Base-by-base conservation (phyloP, 441 rosid species). In the Erodium chrysanthum region DNA sequence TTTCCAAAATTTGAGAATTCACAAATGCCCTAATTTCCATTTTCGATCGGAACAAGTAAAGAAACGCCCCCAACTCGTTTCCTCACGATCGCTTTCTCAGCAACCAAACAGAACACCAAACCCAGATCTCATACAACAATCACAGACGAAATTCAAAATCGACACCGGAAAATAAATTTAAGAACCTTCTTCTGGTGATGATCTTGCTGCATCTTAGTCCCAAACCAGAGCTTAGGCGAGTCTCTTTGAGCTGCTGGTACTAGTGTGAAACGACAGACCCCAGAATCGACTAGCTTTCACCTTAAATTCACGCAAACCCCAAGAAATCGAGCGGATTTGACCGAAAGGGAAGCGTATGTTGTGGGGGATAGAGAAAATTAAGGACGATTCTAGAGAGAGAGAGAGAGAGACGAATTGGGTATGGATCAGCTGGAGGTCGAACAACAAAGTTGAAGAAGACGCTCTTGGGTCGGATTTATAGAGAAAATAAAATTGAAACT, bases 301-400 rank as follows among this genome's bases (percentile, higher is more conserved):
- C 61, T 54, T 9, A 20, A 54, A 54, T 54, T 20, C 61, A 54
- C 61, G 25, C 61, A 54, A 54, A 54, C 11, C 61, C 60, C 61
- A 18, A 20, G 25, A 54, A 54, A 54, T 18, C 22, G 60, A 54
- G 60, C 60, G 23, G 60, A 20, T 54, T 54, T 20, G 25, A 54
- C 60, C 23, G 60, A 54, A 54, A 2, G 23, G 9, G 60, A 54
- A 54, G 60, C 60, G 60, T 18, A 7, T 18, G 8, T 20, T 18
- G 10, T 18, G 60, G 60, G 10, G 18, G 56, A 48, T 20, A 48
- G 56, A 48, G 56, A 48, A 17, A n/a, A 1, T 1, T 20, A 18
- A 21, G 12, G 25, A 54, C 2, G 61, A 21, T 54, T 18, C 25
- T 8, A 17, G 23, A 54, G 60, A 18, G 60, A 17, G 23, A 54